These are phyloP conservation scores for Antrodiella citrinella DNA, from an alignment of 768 basidiomycete species.

Conservation along the genomic window DNA sequence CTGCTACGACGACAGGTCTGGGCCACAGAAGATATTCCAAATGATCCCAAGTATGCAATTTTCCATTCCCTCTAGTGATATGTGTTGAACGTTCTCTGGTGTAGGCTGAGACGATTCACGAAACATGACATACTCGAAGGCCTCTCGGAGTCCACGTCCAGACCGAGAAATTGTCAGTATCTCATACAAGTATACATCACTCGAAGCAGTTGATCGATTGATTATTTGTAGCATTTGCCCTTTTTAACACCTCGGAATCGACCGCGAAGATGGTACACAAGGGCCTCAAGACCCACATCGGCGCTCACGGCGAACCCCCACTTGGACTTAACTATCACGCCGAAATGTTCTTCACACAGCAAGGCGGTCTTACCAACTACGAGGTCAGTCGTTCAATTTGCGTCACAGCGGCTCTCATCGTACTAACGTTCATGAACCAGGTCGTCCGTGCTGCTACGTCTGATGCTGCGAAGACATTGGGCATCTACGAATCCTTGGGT, in stretches of 20 bases:
- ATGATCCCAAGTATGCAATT: constrained; percentile 54
- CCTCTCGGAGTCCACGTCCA: constrained; percentile 50
- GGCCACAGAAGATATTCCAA: constrained; percentile 56
- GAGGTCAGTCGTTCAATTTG: constrained; percentile 34
- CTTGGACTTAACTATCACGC: constrained; percentile 71
- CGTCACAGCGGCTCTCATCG: constrained; percentile 1
- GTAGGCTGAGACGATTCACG: constrained; percentile 53
- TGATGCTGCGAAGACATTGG: constrained; percentile 56
- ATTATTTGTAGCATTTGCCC: constrained; percentile 40
- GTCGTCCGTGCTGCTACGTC: constrained; percentile 63
- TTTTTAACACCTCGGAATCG: constrained; percentile 65
- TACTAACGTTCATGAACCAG: constrained; percentile 23
- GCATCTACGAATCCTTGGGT: constrained; percentile 53
- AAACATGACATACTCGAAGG: constrained; percentile 57
- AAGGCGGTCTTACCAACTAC: constrained; percentile 62
- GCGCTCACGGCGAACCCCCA: constrained; percentile 67
- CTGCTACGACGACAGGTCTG: constrained; percentile 31
- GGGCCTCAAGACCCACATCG: constrained; percentile 57
- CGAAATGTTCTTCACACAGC: constrained; percentile 58
- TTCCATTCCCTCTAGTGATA: background rate
- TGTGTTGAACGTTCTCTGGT: background rate
- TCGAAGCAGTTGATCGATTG: background rate
- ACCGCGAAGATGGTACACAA: constrained; percentile 60
- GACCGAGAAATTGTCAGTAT: constrained; percentile 50
- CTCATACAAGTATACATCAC: background rate